Percentiles rank a stretch among this genome's conserved stretches.
These are phyloP conservation scores for Lizonia empirigonia DNA, from an alignment of 2,329 filamentous ascomycete genomes.

Conservation along the genomic window DNA sequence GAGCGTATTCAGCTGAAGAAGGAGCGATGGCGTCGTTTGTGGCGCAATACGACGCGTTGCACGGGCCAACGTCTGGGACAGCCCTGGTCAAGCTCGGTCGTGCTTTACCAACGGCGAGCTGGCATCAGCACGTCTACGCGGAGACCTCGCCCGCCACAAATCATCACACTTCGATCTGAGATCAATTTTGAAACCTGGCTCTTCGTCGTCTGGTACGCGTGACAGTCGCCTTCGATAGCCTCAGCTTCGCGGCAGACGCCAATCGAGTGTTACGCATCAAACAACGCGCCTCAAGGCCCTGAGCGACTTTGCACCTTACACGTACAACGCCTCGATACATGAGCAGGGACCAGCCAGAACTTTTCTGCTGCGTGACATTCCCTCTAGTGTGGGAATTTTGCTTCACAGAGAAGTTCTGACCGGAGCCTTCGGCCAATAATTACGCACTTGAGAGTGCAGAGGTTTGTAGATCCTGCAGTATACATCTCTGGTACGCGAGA, in stretches of 20 bases:
- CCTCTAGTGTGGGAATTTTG: background rate
- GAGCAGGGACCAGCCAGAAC: background rate
- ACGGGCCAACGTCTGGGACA: constrained; percentile 26
- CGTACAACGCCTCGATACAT: background rate
- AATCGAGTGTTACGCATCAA: constrained; percentile 24
- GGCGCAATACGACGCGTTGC: constrained; percentile 27
- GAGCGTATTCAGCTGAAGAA: constrained; percentile 40
- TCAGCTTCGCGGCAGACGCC: constrained; percentile 18
- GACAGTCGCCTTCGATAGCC: constrained; percentile 5
- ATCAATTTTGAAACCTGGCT: constrained; percentile 3
- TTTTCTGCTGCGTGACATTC: background rate
- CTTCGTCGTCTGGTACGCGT: constrained; percentile 5
- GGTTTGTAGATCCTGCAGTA: constrained; percentile 1
- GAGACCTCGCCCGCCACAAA: constrained; percentile 14
- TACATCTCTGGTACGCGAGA: constrained; percentile 13
- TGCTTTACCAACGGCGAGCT: constrained; percentile 21
- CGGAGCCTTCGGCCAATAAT: background rate
- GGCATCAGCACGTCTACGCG: constrained; percentile 15
- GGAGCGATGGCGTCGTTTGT: constrained; percentile 40
- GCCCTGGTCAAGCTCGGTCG: constrained; percentile 21
- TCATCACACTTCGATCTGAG: constrained; percentile 9
- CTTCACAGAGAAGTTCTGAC: background rate
- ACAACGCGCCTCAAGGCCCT: constrained; percentile 7
- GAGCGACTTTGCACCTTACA: background rate
- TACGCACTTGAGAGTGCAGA: background rate